Conservation (phyloP, 352 stramenopile species). For the Aphanomyces astaci region DNA sequence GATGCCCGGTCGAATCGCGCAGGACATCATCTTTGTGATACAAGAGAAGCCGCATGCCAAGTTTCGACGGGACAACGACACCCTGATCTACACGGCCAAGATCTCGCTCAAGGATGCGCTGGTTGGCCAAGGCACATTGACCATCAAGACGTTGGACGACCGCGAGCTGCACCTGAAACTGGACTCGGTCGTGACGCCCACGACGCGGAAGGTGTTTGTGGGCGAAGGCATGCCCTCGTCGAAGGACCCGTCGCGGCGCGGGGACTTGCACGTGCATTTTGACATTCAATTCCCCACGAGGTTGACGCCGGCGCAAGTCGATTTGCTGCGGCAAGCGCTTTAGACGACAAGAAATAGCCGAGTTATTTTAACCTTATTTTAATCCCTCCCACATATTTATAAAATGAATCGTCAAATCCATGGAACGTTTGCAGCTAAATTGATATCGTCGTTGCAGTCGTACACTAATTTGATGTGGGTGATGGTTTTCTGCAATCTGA, state of each 20-base stretch:
- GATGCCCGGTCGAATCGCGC: conserved; percentile 83
- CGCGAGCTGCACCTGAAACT: conserved; percentile 85
- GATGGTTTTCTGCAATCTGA: too few species aligned
- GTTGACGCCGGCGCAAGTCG: conserved; percentile 73
- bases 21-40: conserved; percentile 95
- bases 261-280: conserved; percentile 95
- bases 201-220: conserved; percentile 86
- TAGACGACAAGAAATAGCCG: conserved; percentile 28
- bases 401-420: not conserved
- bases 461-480: too few species aligned
- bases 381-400: conserved; percentile 7
- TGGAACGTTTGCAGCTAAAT: too few species aligned
- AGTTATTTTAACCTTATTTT: not conserved
- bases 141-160: conserved; percentile 91
- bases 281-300: conserved; percentile 93
- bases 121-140: conserved; percentile 84
- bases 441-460: too few species aligned
- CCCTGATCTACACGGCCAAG: conserved; percentile 92
- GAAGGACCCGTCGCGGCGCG: conserved; percentile 62
- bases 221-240: conserved; percentile 96
- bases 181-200: conserved; percentile 86
- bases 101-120: conserved; percentile 94
- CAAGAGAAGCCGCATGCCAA: conserved; percentile 85
- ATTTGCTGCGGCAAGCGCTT: conserved; percentile 58
- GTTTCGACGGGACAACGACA: conserved; percentile 92